These are phyloP conservation scores for Fusarium caatingaense DNA, from an alignment of 2,329 filamentous ascomycete genomes.

Conservation along the genomic window DNA sequence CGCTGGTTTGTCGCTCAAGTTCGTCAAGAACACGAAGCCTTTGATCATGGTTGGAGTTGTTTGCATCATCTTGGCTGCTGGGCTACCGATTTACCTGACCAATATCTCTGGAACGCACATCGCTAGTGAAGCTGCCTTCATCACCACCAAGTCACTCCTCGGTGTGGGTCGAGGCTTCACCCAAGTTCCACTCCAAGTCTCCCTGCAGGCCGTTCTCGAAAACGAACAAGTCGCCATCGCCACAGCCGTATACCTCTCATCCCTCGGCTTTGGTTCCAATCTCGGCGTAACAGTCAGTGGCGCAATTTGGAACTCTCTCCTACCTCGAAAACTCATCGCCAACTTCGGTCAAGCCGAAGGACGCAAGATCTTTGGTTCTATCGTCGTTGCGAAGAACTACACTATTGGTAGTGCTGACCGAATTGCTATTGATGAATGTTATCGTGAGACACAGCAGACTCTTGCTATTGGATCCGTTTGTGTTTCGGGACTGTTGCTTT, in stretches of 20 bases:
- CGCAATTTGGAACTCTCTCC: slow-evolving; percentile 34
- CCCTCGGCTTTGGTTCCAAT: slow-evolving; percentile 29
- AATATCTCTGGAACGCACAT: slow-evolving; percentile 31
- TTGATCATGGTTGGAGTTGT: slow-evolving; percentile 29
- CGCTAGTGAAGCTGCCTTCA: slow-evolving; percentile 29
- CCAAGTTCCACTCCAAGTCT: slow-evolving; percentile 19
- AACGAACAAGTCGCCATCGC: slow-evolving; percentile 33
- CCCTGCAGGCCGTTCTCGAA: slow-evolving; percentile 17
- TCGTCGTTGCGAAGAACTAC: slow-evolving; percentile 28
- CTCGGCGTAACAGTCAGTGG: slow-evolving; percentile 31
- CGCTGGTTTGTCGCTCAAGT: slow-evolving; percentile 17
- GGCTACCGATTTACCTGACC: slow-evolving; percentile 31
- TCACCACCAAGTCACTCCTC: slow-evolving; percentile 29
- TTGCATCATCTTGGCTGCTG: slow-evolving; percentile 29
- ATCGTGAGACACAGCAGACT: slow-evolving; percentile 30
- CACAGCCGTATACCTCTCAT: slow-evolving; percentile 32
- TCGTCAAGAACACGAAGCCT: slow-evolving; percentile 30
- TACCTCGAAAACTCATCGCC: slow-evolving; percentile 15
- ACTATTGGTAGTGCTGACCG: slow-evolving; percentile 16
- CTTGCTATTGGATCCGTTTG: slow-evolving; percentile 30
- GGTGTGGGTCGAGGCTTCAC: slow-evolving; percentile 32
- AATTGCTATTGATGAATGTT: slow-evolving; percentile 17
- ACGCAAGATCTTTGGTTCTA: slow-evolving; percentile 26
- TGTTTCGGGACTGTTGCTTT: slow-evolving; percentile 9
- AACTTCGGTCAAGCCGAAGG: slow-evolving; percentile 20